These are phyloP conservation scores for Onygenales sp. DNA, from an alignment of 2,329 filamentous ascomycete genomes.

Conservation along the genomic window DNA sequence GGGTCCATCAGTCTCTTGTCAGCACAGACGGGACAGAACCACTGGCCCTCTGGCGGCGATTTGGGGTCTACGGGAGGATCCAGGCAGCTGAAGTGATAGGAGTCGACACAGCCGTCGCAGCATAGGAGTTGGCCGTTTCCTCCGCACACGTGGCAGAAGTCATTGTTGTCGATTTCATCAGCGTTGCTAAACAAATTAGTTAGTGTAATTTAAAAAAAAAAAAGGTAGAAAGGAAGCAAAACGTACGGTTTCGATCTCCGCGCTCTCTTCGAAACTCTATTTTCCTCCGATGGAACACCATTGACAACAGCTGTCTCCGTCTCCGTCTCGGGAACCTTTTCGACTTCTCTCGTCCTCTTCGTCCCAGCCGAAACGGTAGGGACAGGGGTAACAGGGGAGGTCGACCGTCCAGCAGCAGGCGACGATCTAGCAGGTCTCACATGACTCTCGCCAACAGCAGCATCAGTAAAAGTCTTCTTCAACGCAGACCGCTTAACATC, in stretches of 20 bases:
- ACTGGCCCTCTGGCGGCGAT: constrained; percentile 59
- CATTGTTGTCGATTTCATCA: constrained; percentile 60
- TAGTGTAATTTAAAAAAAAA: background rate
- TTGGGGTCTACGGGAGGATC: constrained; percentile 65
- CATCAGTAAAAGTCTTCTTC: background rate
- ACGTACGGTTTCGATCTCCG: constrained; percentile 2
- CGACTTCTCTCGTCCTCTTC: background rate
- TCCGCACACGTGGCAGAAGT: constrained; percentile 79
- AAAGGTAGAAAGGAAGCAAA: background rate
- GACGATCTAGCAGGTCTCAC: background rate
- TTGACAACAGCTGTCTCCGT: constrained; percentile 11
- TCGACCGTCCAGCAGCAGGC: background rate
- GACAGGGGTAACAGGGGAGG: background rate
- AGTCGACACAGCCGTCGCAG: constrained; percentile 83
- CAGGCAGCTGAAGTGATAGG: constrained; percentile 83
- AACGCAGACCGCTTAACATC: constrained; percentile 17
- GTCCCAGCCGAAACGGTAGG: background rate
- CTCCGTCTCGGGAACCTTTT: background rate
- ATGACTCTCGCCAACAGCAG: background rate
- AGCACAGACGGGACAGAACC: constrained; percentile 64
- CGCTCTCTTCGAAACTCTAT: background rate
- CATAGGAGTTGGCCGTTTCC: constrained; percentile 79
- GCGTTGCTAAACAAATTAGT: background rate
- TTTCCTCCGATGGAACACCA: background rate
- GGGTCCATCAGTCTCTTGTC: constrained; percentile 51